Conservation (phyloP, 495 filamentous ascomycete species). For the Monascus purpureus region DNA sequence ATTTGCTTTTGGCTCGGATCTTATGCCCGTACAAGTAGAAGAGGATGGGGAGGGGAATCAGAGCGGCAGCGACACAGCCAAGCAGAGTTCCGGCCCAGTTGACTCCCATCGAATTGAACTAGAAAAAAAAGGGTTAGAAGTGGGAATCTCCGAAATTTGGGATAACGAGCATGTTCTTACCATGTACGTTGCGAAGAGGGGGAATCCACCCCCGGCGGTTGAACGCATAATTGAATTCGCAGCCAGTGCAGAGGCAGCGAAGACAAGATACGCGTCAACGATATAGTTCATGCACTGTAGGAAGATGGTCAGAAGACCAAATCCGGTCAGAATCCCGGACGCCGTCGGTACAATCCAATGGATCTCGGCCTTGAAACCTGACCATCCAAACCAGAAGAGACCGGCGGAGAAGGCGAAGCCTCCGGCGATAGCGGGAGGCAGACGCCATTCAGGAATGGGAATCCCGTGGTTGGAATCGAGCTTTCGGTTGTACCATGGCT, state of each 20-base stretch:
- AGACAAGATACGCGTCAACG: slow-evolving; percentile 66
- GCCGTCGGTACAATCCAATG: slow-evolving; percentile 77
- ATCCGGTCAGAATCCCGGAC: slow-evolving; percentile 47
- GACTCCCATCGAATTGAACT: slow-evolving; percentile 59
- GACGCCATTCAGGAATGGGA: slow-evolving; percentile 73
- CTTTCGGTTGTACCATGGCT: slow-evolving; percentile 50
- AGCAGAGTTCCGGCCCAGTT: slow-evolving; percentile 67
- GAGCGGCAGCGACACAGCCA: slow-evolving; percentile 50
- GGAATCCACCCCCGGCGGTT: slow-evolving; percentile 59
- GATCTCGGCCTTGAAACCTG: slow-evolving; percentile 45
- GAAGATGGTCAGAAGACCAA: slow-evolving; percentile 66
- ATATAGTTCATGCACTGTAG: slow-evolving; percentile 75
- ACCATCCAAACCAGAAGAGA: slow-evolving; percentile 84
- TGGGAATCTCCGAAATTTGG: slow-evolving; percentile 26
- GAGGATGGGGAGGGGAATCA: slow-evolving; percentile 56
- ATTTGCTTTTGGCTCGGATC: slow-evolving; percentile 23
- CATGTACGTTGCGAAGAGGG: slow-evolving; percentile 68
- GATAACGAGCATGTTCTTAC: slow-evolving; percentile 11
- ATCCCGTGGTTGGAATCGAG: slow-evolving; percentile 58
- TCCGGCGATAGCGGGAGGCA: slow-evolving; percentile 67
- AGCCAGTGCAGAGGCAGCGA: slow-evolving; percentile 67
- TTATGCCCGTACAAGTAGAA: slow-evolving; percentile 25
- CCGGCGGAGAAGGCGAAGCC: slow-evolving; percentile 57
- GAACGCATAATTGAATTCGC: slow-evolving; percentile 79
- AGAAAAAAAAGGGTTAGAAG: neutral